phyloP scores from a whole-genome alignment of 371 early-diverging fungal species.

The Mortierella sp. region DNA sequence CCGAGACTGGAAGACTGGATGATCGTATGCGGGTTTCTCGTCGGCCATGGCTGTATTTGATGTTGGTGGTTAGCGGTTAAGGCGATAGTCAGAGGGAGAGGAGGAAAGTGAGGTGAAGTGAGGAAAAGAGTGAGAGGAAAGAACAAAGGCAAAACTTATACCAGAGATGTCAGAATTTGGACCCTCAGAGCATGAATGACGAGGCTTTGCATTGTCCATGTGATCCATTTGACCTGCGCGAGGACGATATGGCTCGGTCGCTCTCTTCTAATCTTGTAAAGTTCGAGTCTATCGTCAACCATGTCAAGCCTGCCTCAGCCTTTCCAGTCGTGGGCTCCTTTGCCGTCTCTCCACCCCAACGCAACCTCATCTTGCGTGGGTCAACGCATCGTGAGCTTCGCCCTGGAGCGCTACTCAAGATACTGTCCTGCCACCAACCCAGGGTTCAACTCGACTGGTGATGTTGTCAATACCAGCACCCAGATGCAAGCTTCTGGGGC shows the following conservation, averaged over 20 bases:
- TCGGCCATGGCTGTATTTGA: too few species aligned
- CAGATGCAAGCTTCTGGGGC: too few species aligned
- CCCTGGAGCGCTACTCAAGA: slow-evolving; percentile 14
- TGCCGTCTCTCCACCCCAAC: background rate
- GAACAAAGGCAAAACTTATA: background rate
- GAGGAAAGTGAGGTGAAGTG: background rate
- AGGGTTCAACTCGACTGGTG: too few species aligned
- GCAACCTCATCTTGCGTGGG: background rate
- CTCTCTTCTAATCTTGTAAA: too few species aligned
- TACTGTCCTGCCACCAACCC: background rate
- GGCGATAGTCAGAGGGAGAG: background rate
- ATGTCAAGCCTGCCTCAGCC: too few species aligned
- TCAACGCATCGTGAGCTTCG: slow-evolving; percentile 2
- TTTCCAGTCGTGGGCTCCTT: background rate
- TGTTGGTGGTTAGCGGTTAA: slow-evolving; percentile 4
- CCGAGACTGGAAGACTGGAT: slow-evolving; percentile 1
- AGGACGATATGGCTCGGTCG: too few species aligned
- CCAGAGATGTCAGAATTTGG: too few species aligned
- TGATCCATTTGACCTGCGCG: too few species aligned
- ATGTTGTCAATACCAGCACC: too few species aligned
- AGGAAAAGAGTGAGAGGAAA: background rate
- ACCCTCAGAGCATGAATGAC: too few species aligned
- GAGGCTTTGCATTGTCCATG: too few species aligned
- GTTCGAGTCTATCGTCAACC: too few species aligned
- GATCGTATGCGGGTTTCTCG: slow-evolving; percentile 3